A percentile compares a stretch with the other conserved stretches of the same genome.
These are phyloP conservation scores for Beta macrorhiza DNA, from an alignment of 179 eudicot genomes.

Conservation along the genomic window DNA sequence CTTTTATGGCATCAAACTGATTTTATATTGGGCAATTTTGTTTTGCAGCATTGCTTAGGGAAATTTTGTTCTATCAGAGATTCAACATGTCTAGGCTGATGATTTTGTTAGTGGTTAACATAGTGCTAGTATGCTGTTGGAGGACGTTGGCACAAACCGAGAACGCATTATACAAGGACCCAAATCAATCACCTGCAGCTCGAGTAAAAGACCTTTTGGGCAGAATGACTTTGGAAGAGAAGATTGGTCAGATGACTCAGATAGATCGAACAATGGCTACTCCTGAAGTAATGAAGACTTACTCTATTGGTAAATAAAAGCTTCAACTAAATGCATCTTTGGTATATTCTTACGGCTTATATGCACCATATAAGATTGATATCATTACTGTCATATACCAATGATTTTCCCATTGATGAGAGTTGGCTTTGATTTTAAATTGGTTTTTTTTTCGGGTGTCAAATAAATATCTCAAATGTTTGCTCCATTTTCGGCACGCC, in stretches of 20 bases:
- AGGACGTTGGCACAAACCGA: constrained; percentile 38
- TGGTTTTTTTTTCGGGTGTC: neutral
- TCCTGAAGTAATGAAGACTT: constrained; percentile 58
- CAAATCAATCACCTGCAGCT: constrained; percentile 45
- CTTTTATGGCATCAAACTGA: constrained; percentile 10
- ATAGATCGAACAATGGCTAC: constrained; percentile 62
- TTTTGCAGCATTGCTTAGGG: constrained; percentile 20
- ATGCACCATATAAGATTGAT: neutral
- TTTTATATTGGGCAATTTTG: constrained; percentile 19
- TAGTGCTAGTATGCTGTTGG: constrained; percentile 30
- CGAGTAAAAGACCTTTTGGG: constrained; percentile 66
- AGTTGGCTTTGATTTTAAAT: neutral
- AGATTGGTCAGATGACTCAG: constrained; percentile 90
- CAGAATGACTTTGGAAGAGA: constrained; percentile 77
- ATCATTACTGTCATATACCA: too few species aligned
- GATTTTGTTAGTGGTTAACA: constrained; percentile 27
- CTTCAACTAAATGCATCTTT: constrained; percentile 1
- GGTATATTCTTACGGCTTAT: neutral
- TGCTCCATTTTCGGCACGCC: neutral
- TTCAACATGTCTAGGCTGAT: constrained; percentile 23
- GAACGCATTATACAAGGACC: constrained; percentile 59
- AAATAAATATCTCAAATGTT: neutral
- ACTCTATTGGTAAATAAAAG: constrained; percentile 54
- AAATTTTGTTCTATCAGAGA: neutral
- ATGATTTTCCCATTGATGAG: neutral